Conservation (phyloP, 164 flowering plant genomes). For the Nymphaea thermarum region DNA sequence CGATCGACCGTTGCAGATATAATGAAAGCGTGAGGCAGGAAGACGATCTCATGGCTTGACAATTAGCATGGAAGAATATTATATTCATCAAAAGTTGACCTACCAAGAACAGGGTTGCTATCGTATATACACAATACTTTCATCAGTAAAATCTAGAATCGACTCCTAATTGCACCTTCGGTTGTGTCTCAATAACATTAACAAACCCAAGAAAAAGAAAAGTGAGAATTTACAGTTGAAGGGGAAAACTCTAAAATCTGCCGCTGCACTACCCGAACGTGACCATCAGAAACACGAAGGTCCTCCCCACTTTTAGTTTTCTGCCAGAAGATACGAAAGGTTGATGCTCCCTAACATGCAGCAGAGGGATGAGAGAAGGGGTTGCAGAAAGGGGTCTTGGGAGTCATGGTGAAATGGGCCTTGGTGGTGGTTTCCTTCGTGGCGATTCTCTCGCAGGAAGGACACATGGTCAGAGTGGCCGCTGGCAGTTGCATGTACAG, state of each 20-base stretch:
- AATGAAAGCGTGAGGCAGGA: too few relatives aligned
- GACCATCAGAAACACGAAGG: background rate
- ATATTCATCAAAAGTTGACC: background rate
- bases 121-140: too few relatives aligned
- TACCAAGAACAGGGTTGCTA: background rate
- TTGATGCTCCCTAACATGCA: background rate
- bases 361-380: background rate
- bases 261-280: too few relatives aligned
- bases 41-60: too few relatives aligned
- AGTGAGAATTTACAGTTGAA: background rate
- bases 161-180: background rate
- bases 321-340: background rate
- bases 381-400: background rate
- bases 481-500: slow-evolving; percentile 42
- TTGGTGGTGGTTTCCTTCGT: background rate
- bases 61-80: background rate
- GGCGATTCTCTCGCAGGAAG: slow-evolving; percentile 40
- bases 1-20: too few relatives aligned
- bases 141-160: background rate
- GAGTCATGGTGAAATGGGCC: background rate
- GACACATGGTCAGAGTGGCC: slow-evolving; percentile 48
- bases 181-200: background rate
- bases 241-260: background rate
- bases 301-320: background rate
- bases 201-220: background rate